Evolutionary conservation across 139 green algal genomes (phyloP).

Genomic region (Chara braunii): DNA sequence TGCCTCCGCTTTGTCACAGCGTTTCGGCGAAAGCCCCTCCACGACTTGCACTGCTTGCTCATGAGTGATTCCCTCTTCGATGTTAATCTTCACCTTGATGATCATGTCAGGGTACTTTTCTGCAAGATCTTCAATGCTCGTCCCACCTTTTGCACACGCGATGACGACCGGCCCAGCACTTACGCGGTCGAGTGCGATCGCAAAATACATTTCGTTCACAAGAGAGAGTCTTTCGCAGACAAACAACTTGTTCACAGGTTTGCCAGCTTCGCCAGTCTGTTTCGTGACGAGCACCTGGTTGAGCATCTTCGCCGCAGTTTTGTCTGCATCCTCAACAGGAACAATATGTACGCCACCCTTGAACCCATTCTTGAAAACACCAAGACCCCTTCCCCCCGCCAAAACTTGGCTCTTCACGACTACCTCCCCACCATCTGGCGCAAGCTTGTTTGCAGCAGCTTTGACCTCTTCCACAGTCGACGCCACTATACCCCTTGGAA

Average conservation of each 20-base stretch:
- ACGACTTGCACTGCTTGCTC: conserved; percentile 56
- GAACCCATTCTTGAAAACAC: conserved; percentile 88
- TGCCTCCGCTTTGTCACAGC: conserved; percentile 61
- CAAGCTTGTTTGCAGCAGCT: conserved; percentile 54
- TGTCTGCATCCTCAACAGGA: conserved; percentile 52
- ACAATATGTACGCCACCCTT: conserved; percentile 95
- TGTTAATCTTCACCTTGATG: conserved; percentile 78
- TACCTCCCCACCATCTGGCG: conserved; percentile 44
- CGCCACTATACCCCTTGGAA: conserved; percentile 74
- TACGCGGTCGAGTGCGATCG: conserved; percentile 85
- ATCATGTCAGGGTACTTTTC: conserved; percentile 98
- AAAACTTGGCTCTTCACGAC: conserved; percentile 95
- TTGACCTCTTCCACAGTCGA: conserved; percentile 66
- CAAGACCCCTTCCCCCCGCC: conserved; percentile 85
- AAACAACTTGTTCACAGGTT: conserved; percentile 90
- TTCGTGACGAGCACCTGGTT: conserved; percentile 87
- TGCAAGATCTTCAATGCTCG: conserved; percentile 94
- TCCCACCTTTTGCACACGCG: conserved; percentile 69
- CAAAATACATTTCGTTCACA: conserved; percentile 97
- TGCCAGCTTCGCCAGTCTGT: conserved; percentile 71
- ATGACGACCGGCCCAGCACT: conserved; percentile 51
- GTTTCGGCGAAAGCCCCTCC: conserved; percentile 55
- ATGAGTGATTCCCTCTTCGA: conserved; percentile 73
- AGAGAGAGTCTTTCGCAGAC: conserved; percentile 89
- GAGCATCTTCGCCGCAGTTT: conserved; percentile 47